phyloP scores from a whole-genome alignment of 2,329 filamentous ascomycete genomes.

The Aureobasidium zeae region DNA sequence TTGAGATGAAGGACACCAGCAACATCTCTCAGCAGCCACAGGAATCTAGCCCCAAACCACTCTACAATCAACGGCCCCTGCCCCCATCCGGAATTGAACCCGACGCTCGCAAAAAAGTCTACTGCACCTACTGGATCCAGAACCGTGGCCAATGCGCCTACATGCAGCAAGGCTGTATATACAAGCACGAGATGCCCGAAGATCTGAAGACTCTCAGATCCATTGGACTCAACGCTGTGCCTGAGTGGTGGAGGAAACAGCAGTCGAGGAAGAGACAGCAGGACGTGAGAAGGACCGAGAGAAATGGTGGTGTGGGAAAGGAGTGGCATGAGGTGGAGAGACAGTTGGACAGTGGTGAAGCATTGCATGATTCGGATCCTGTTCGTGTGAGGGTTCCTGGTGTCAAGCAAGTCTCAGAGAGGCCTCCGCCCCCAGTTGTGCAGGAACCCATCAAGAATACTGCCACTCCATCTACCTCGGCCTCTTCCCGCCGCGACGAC shows the following conservation, averaged over 20 bases:
- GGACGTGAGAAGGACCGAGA: background rate
- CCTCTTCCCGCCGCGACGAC: background rate
- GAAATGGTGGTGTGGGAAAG: background rate
- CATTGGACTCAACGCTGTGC: constrained; percentile 55
- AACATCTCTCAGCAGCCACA: background rate
- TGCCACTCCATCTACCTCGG: background rate
- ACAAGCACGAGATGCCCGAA: constrained; percentile 81
- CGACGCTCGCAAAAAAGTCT: constrained; percentile 54
- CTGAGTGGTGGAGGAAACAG: constrained; percentile 49
- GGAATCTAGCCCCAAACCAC: background rate
- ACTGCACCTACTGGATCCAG: constrained; percentile 85
- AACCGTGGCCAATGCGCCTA: constrained; percentile 71
- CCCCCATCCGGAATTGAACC: constrained; percentile 33
- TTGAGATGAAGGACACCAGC: constrained; percentile 19
- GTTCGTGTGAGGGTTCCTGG: constrained; percentile 1
- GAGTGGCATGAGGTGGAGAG: constrained; percentile 8
- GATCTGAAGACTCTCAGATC: constrained; percentile 55
- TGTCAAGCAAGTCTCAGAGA: background rate
- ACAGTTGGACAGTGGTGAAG: background rate
- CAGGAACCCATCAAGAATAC: background rate
- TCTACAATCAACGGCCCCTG: constrained; percentile 16
- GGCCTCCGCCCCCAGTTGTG: no score
- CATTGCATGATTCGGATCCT: background rate
- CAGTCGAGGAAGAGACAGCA: constrained; percentile 17
- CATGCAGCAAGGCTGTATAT: constrained; percentile 75